Conservation (phyloP, 1,139 yeast genomes). For the Pichia sp. region DNA sequence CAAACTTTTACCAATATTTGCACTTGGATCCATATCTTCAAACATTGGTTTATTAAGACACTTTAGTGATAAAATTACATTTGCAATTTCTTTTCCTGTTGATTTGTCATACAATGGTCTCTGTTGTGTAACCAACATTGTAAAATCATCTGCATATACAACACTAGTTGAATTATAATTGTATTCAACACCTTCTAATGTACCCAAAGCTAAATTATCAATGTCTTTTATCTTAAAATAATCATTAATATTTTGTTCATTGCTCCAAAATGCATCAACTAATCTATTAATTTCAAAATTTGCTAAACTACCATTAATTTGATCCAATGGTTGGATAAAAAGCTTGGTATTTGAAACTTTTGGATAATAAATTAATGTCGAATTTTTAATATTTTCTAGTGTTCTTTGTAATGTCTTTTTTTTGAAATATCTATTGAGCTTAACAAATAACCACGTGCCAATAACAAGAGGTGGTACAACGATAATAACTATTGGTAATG, state of each 20-base stretch:
- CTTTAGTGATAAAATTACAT: slow-evolving; percentile 23
- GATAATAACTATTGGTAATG: slow-evolving; percentile 32
- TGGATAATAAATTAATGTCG: slow-evolving; percentile 23
- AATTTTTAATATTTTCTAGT: slow-evolving; percentile 21
- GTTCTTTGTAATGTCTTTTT: slow-evolving; percentile 18
- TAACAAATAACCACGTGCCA: slow-evolving; percentile 28
- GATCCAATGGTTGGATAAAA: slow-evolving; percentile 23
- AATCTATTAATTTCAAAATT: slow-evolving; percentile 29
- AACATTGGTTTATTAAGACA: slow-evolving; percentile 17
- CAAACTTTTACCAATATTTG: slow-evolving; percentile 19
- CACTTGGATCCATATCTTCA: slow-evolving; percentile 23
- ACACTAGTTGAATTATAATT: slow-evolving; percentile 23
- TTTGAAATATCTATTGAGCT: slow-evolving; percentile 18
- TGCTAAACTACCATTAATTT: slow-evolving; percentile 25
- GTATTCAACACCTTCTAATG: slow-evolving; percentile 30
- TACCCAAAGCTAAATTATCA: slow-evolving; percentile 28
- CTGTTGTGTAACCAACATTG: slow-evolving; percentile 24
- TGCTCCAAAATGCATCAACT: slow-evolving; percentile 30
- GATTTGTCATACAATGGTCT: slow-evolving; percentile 28
- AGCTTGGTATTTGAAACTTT: slow-evolving; percentile 5
- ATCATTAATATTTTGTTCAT: slow-evolving; percentile 30
- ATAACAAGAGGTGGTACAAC: slow-evolving; percentile 33
- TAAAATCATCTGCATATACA: slow-evolving; percentile 15
- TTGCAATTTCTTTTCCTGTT: slow-evolving; percentile 23
- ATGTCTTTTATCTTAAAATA: slow-evolving; percentile 21